Conservation (phyloP, 345 rosid genomes). For the Noccaea caerulescens region DNA sequence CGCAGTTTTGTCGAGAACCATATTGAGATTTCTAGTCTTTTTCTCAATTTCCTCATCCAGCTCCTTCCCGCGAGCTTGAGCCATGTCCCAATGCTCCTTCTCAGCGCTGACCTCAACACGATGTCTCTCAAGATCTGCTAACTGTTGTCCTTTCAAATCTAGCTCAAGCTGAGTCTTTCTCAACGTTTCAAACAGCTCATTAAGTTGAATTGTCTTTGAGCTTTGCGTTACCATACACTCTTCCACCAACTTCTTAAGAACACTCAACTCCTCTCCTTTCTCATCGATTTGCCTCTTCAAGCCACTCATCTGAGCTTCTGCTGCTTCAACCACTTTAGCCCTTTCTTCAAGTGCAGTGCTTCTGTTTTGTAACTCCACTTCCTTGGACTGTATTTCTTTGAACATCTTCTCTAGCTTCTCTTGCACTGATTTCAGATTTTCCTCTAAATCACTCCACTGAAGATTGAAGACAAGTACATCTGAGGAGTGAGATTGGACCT, state of each 20-base stretch:
- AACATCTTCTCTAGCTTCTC: constrained; percentile 13
- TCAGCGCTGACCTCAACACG: constrained; percentile 20
- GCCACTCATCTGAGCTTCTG: background rate
- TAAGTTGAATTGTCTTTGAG: constrained; percentile 25
- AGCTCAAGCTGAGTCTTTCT: constrained; percentile 21
- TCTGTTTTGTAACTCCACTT: constrained; percentile 3
- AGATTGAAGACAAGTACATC: constrained; percentile 13
- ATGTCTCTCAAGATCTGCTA: constrained; percentile 14
- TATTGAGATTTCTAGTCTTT: background rate
- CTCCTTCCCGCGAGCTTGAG: background rate
- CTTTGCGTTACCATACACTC: constrained; percentile 7
- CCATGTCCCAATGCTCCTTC: constrained; percentile 4
- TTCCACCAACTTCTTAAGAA: constrained; percentile 3
- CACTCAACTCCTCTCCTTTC: constrained; percentile 8
- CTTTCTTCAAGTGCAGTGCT: constrained; percentile 18
- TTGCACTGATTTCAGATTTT: background rate
- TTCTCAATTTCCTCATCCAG: constrained; percentile 17
- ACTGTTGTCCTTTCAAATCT: background rate
- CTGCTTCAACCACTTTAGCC: constrained; percentile 26
- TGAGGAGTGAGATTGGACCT: background rate
- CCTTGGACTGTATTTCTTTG: constrained; percentile 8
- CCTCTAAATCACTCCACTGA: constrained; percentile 28
- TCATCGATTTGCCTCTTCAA: constrained; percentile 7
- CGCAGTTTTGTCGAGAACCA: background rate
- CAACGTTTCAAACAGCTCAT: constrained; percentile 3